Evolutionary conservation across 306 rosid genomes (phyloP), one percentile per base, ranked within the genome.

Genomic region (Bauhinia variegata): DNA sequence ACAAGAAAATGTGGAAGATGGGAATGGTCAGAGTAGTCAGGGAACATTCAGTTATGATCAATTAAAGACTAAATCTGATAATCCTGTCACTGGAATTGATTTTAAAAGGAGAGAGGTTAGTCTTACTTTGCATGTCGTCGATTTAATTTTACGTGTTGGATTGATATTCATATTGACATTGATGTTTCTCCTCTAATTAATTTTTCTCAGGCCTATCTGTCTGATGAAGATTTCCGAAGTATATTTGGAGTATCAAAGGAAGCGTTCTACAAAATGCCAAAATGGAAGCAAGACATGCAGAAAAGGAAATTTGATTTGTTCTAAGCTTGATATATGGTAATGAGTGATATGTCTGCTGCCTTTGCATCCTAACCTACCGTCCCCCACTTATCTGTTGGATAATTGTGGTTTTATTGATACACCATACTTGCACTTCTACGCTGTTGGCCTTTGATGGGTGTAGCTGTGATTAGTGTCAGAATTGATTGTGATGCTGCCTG

Each of bases 221-320:
- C 99, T 6, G 97, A 83, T 0, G 85, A 83, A 60, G 99, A 95
- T 68, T 95, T 95, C 38, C 80, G 71, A 53, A 68, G 84, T 32
- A 62, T 90, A 68, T 86, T 95, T 72, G 92, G 86, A 75, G 75
- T 82, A 73, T 32, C 72, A n/a, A 95, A 90, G 76, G 99, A 83
- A 67, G 87, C 86, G 59, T 95, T 95, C 91, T 68, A 85, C 41
- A 89, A 82, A 81, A 77, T 85, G 75, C 99, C 99, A 17, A 86
- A 78, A 79, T 95, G 99, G 99, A 95, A 95, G 84, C 99, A 95
- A 88, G 99, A 90, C 76, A 80, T 95, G 97, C 90, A 80, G 81
- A 95, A 95, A 75, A 90, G 75, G 90, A 95, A 88, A 80, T 70
- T 80, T 8, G 99, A 90, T 71, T 77, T 95, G 60, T 95, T 95